phyloP scores from a whole-genome alignment of 2,329 filamentous ascomycete genomes.

The Coniella vitis region DNA sequence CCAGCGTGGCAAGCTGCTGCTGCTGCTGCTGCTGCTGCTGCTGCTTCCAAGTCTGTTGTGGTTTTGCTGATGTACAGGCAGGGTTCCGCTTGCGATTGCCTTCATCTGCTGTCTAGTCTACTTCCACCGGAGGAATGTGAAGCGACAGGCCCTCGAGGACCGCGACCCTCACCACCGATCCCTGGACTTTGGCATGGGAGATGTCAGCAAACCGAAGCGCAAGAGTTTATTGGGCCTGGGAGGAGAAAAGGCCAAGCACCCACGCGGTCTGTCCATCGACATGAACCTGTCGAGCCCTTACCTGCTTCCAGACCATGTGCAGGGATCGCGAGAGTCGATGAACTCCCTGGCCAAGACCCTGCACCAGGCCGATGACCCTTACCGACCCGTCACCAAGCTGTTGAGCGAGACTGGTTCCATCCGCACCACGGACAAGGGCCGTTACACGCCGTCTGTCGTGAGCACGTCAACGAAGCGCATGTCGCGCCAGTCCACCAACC shows the following conservation, averaged over 20 bases:
- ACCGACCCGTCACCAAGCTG: constrained; percentile 58
- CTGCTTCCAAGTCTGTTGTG: background rate
- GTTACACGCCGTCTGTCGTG: constrained; percentile 23
- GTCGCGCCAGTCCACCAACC: constrained; percentile 18
- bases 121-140: constrained; percentile 72
- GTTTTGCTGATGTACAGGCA: constrained; percentile 32
- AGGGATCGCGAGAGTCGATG: constrained; percentile 77
- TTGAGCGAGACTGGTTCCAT: constrained; percentile 50
- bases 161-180: constrained; percentile 80
- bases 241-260: constrained; percentile 46
- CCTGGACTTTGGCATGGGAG: constrained; percentile 70
- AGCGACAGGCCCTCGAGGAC: constrained; percentile 70
- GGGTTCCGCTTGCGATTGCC: constrained; percentile 57
- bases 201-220: constrained; percentile 33
- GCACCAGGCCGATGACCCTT: constrained; percentile 74
- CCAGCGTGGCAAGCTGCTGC: no score
- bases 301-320: constrained; percentile 76
- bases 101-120: constrained; percentile 58
- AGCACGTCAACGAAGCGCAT: constrained; percentile 14
- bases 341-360: constrained; percentile 76
- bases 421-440: constrained; percentile 39
- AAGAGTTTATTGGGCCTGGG: constrained; percentile 45
- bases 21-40: no score
- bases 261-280: constrained; percentile 59
- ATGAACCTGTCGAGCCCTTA: constrained; percentile 80